phyloP scores from a whole-genome alignment of 1,139 yeast genomes.

The Saccharomycopsis phalli region DNA sequence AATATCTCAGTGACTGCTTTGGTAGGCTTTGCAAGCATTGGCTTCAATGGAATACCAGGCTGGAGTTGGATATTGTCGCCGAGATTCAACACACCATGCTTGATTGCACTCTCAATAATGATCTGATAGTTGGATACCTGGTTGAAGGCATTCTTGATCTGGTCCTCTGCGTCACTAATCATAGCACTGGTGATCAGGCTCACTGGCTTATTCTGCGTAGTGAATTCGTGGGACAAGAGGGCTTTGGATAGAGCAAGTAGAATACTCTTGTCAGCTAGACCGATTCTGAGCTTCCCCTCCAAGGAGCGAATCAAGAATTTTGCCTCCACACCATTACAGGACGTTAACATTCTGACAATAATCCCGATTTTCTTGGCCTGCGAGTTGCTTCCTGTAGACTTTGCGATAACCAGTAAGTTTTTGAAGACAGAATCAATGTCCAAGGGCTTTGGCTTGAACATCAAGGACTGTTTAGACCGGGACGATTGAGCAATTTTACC shows the following conservation, averaged over 20 bases:
- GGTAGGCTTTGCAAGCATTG: slow-evolving; percentile 98
- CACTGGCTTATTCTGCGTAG: slow-evolving; percentile 25
- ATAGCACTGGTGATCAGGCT: slow-evolving; percentile 33
- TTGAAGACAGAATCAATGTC: slow-evolving; percentile 66
- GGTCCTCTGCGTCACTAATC: slow-evolving; percentile 59
- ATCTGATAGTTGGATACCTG: slow-evolving; percentile 88
- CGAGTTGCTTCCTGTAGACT: slow-evolving; percentile 72
- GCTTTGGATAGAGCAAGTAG: slow-evolving; percentile 80
- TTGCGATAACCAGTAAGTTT: slow-evolving; percentile 69
- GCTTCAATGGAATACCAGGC: slow-evolving; percentile 93
- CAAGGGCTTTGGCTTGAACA: slow-evolving; percentile 85
- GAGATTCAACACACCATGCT: slow-evolving; percentile 58
- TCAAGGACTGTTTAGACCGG: slow-evolving; percentile 76
- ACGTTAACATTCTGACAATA: slow-evolving; percentile 76
- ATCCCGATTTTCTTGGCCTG: slow-evolving; percentile 68
- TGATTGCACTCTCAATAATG: slow-evolving; percentile 55
- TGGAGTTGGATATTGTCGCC: slow-evolving; percentile 63
- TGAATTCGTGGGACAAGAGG: slow-evolving; percentile 49
- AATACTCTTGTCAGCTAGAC: slow-evolving; percentile 90
- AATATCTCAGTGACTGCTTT: slow-evolving; percentile 84
- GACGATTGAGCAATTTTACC: slow-evolving; percentile 85
- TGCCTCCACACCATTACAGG: slow-evolving; percentile 84
- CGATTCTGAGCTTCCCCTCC: slow-evolving; percentile 89
- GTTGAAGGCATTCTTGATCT: slow-evolving; percentile 76
- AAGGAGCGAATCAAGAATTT: slow-evolving; percentile 81